phyloP scores from a whole-genome alignment of 139 green algal species.

The Chlorella sp. region DNA sequence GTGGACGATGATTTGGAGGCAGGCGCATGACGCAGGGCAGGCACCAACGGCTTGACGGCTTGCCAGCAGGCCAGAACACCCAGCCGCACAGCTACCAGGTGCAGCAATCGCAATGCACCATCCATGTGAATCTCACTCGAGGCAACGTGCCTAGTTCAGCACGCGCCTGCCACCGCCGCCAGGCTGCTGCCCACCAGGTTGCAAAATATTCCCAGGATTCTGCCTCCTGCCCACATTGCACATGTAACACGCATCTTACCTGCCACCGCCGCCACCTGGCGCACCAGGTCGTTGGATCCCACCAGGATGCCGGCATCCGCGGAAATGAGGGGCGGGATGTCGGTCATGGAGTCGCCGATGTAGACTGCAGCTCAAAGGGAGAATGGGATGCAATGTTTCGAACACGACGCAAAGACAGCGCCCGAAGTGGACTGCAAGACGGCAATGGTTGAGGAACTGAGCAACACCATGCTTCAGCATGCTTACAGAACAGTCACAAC shows the following conservation, averaged over 20 bases:
- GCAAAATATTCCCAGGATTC: too few relatives aligned
- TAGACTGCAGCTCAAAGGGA: constrained; percentile 40
- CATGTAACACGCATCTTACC: too few relatives aligned
- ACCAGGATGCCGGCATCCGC: constrained; percentile 82
- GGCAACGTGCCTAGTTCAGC: too few relatives aligned
- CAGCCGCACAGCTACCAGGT: too few relatives aligned
- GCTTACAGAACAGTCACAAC: too few relatives aligned
- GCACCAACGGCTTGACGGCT: background rate
- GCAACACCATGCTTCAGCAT: too few relatives aligned
- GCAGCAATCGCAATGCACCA: too few relatives aligned
- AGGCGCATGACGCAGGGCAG: background rate
- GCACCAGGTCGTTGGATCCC: constrained; percentile 60
- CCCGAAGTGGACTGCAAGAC: too few relatives aligned
- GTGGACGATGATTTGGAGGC: background rate
- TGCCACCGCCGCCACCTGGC: constrained; percentile 44
- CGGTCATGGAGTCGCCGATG: constrained; percentile 66
- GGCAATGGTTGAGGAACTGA: too few relatives aligned
- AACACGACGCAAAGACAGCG: background rate
- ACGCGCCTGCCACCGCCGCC: background rate
- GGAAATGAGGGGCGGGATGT: constrained; percentile 58
- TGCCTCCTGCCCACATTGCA: too few relatives aligned
- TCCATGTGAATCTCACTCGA: too few relatives aligned
- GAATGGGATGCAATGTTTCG: background rate
- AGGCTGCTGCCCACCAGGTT: background rate
- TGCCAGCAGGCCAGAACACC: too few relatives aligned